These are phyloP conservation scores for Sesbania bispinosa DNA, from an alignment of 306 rosid genomes.

Conservation along the genomic window DNA sequence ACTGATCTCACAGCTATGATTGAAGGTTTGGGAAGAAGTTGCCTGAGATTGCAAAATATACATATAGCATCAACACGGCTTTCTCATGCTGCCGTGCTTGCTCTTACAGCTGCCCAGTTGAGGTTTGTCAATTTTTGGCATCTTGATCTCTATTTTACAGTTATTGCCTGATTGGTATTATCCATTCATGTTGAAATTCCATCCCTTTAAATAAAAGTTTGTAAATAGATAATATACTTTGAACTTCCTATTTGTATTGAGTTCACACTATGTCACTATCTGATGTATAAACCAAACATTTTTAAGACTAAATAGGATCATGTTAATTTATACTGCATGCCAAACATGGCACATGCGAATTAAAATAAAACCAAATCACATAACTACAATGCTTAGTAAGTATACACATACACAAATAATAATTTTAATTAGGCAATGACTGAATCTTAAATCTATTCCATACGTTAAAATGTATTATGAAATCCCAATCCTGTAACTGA, in stretches of 20 bases:
- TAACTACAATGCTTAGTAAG: background rate
- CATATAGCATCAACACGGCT: slow-evolving; percentile 86
- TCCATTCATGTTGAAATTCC: background rate
- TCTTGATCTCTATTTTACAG: background rate
- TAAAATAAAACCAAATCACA: slow-evolving; percentile 5
- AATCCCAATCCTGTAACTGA: background rate
- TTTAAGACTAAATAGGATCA: no score
- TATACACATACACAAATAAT: no score
- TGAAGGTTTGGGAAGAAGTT: slow-evolving; percentile 70
- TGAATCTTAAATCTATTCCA: background rate
- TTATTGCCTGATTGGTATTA: background rate
- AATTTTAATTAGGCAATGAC: background rate
- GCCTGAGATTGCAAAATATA: slow-evolving; percentile 76
- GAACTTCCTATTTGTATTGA: slow-evolving; percentile 1
- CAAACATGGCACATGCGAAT: background rate
- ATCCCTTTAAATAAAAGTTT: background rate
- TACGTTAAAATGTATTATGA: background rate
- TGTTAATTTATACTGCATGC: background rate
- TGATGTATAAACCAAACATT: slow-evolving; percentile 10
- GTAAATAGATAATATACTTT: background rate
- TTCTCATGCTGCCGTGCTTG: slow-evolving; percentile 83
- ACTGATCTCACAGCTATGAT: slow-evolving; percentile 70
- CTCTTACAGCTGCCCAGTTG: slow-evolving; percentile 80
- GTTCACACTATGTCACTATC: background rate
- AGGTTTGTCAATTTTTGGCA: slow-evolving; percentile 52